Conservation (phyloP, 257 asterid genomes). For the Schizonepeta tenuifolia region DNA sequence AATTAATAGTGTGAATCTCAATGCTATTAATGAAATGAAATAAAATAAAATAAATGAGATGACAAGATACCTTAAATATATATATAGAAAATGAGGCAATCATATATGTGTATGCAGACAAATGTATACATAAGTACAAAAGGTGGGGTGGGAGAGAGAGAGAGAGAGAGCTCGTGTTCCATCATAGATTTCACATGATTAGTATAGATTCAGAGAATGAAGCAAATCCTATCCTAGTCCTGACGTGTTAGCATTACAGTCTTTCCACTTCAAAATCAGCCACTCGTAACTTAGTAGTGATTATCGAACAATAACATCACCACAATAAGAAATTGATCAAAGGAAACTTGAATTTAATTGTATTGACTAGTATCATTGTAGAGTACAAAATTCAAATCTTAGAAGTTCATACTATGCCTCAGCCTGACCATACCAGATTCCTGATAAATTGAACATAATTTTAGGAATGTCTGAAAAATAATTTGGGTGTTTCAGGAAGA, state of each 20-base stretch:
- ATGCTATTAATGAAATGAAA: neutral
- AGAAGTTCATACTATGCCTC: neutral
- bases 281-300: neutral
- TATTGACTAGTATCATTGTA: neutral
- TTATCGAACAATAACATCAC: neutral
- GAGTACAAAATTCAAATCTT: neutral
- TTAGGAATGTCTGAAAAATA: neutral
- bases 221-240: neutral
- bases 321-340: constrained; percentile 3
- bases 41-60: neutral
- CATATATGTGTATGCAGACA: neutral
- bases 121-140: neutral
- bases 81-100: neutral
- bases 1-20: neutral
- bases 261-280: neutral
- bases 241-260: neutral
- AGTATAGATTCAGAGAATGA: neutral
- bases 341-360: neutral
- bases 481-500: neutral
- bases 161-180: neutral
- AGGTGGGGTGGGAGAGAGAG: too few relatives aligned
- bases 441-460: constrained; percentile 7
- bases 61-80: neutral
- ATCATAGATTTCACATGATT: neutral
- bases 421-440: constrained; percentile 4